Evolutionary conservation across 1,284 basidiomycete genomes (phyloP).

Genomic region (Ustilago trichophora): DNA sequence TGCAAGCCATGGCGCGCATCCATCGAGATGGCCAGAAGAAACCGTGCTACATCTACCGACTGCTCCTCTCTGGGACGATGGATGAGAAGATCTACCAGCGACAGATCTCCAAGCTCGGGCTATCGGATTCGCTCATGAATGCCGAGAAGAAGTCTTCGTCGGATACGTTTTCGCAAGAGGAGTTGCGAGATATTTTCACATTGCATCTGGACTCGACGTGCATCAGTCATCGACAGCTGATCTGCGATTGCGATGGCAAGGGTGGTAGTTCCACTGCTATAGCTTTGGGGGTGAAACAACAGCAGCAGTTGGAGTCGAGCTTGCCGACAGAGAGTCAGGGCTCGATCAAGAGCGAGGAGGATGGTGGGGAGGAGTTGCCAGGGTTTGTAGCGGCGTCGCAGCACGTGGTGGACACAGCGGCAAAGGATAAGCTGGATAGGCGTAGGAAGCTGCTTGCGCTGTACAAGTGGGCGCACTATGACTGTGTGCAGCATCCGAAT

Average conservation of each 20-base stretch:
- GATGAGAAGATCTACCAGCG: constrained; percentile 72
- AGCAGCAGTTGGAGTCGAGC: not conserved
- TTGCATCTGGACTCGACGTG: constrained; percentile 82
- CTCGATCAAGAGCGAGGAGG: constrained; percentile 24
- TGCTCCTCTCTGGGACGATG: constrained; percentile 71
- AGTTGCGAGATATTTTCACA: constrained; percentile 81
- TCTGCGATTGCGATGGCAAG: constrained; percentile 60
- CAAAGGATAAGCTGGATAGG: constrained; percentile 70
- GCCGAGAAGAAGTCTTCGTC: constrained; percentile 47
- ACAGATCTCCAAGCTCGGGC: constrained; percentile 92
- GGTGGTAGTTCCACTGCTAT: constrained; percentile 21
- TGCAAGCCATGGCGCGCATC: constrained; percentile 97
- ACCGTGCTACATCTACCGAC: constrained; percentile 86
- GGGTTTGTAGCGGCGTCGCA: constrained; percentile 53
- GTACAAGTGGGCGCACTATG: constrained; percentile 87
- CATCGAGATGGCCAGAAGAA: constrained; percentile 85
- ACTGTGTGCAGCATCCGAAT: constrained; percentile 56
- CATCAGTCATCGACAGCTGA: constrained; percentile 79
- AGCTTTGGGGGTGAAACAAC: too few species aligned
- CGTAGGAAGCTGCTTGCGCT: constrained; percentile 81
- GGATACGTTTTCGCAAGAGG: constrained; percentile 56
- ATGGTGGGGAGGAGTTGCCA: constrained; percentile 26
- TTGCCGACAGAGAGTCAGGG: constrained; percentile 3
- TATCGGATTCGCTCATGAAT: constrained; percentile 72
- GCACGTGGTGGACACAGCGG: constrained; percentile 28